These are phyloP conservation scores for Fusarium illudens DNA, from an alignment of 2,329 filamentous ascomycete species.

Conservation along the genomic window DNA sequence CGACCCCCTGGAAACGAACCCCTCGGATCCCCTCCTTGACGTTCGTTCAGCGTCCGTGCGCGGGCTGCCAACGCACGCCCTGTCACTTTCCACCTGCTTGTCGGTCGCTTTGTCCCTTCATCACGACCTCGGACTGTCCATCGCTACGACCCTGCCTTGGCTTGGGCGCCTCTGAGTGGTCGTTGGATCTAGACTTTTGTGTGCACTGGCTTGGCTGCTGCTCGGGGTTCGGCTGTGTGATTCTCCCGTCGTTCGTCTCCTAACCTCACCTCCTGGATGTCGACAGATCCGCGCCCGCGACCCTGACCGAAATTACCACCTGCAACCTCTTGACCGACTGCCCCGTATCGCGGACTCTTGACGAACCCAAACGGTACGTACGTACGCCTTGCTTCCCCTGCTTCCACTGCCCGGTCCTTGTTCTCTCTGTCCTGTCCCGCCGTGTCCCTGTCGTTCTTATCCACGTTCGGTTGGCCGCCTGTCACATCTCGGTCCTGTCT, in stretches of 20 bases:
- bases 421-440: constrained; percentile 34
- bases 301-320: constrained; percentile 19
- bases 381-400: constrained; percentile 14
- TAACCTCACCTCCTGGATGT: constrained; percentile 2
- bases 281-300: constrained; percentile 10
- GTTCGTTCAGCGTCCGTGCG: constrained; percentile 19
- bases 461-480: constrained; percentile 29
- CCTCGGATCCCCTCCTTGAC: constrained; percentile 20
- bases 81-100: constrained; percentile 9
- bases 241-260: constrained; percentile 2
- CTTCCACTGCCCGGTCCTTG: constrained; percentile 2
- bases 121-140: constrained; percentile 21
- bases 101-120: constrained; percentile 11
- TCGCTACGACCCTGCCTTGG: background rate
- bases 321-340: constrained; percentile 11
- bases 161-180: background rate
- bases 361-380: background rate
- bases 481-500: constrained; percentile 40
- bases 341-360: background rate
- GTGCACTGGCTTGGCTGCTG: background rate
- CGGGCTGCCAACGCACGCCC: constrained; percentile 26
- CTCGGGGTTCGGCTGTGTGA: background rate
- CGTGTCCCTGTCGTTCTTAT: constrained; percentile 36
- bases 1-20: background rate
- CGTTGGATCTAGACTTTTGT: background rate